These are phyloP conservation scores for Phlebopus sp. DNA, from an alignment of 1,284 basidiomycete species.

Conservation along the genomic window DNA sequence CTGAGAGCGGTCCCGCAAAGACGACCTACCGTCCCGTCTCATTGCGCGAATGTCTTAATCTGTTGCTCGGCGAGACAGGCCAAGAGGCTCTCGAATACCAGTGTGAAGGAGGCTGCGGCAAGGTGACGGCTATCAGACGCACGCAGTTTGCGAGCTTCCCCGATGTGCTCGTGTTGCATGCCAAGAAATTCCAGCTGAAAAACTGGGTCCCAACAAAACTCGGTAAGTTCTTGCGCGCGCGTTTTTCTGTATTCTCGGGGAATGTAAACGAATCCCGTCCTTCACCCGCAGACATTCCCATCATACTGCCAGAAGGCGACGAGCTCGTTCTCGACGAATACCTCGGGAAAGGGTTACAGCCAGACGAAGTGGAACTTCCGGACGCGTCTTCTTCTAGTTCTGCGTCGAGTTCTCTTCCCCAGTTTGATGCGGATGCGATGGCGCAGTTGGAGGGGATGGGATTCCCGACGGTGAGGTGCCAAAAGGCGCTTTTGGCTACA, in stretches of 20 bases:
- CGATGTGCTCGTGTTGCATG: slow-evolving; percentile 84
- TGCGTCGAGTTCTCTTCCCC: slow-evolving; percentile 41
- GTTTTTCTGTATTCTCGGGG: no score
- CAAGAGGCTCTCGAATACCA: slow-evolving; percentile 72
- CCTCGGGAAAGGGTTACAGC: slow-evolving; percentile 72
- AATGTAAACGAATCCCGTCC: not conserved
- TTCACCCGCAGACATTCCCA: slow-evolving; percentile 69
- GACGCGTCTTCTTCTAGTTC: slow-evolving; percentile 37
- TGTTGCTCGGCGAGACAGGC: slow-evolving; percentile 49
- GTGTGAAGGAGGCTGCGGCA: slow-evolving; percentile 46
- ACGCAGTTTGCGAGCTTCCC: slow-evolving; percentile 86
- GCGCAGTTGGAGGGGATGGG: slow-evolving; percentile 83
- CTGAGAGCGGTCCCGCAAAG: slow-evolving; percentile 56
- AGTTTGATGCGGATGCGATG: slow-evolving; percentile 75
- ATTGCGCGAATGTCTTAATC: slow-evolving; percentile 69
- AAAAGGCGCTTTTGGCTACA: slow-evolving; percentile 88
- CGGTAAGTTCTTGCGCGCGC: slow-evolving; percentile 46
- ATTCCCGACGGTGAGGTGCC: slow-evolving; percentile 78
- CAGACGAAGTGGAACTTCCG: slow-evolving; percentile 72
- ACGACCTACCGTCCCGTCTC: slow-evolving; percentile 66
- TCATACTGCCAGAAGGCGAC: slow-evolving; percentile 68
- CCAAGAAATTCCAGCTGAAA: slow-evolving; percentile 93
- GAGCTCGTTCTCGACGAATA: slow-evolving; percentile 66
- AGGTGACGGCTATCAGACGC: slow-evolving; percentile 54
- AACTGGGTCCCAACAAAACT: slow-evolving; percentile 98